Conservation (phyloP, 2,329 filamentous ascomycete genomes). For the Esteya vermicola region DNA sequence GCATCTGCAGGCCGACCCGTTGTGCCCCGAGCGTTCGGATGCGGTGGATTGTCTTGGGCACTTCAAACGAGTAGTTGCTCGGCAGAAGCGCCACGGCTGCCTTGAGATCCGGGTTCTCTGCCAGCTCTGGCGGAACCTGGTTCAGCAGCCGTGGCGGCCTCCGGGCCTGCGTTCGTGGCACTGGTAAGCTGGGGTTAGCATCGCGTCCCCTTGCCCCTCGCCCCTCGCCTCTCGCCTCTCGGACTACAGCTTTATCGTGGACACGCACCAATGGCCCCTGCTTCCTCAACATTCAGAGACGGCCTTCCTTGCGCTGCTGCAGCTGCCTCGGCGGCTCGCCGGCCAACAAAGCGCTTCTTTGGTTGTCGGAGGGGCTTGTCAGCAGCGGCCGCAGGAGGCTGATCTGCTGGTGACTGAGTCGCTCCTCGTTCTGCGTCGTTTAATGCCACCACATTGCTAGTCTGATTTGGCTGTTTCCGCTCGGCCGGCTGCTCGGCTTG, state of each 20-base stretch:
- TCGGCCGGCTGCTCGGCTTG: slow-evolving; percentile 18
- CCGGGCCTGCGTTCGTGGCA: slow-evolving; percentile 46
- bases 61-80: slow-evolving; percentile 95
- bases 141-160: slow-evolving; percentile 72
- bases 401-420: not conserved
- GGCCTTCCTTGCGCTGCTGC: not conserved
- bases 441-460: not conserved
- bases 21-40: slow-evolving; percentile 69
- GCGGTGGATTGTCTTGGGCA: slow-evolving; percentile 93
- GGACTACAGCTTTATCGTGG: no score
- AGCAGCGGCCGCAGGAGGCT: not conserved
- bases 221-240: no score
- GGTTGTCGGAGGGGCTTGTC: slow-evolving; percentile 46
- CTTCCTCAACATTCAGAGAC: slow-evolving; percentile 32
- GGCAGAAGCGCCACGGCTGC: slow-evolving; percentile 78
- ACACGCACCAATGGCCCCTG: slow-evolving; percentile 38
- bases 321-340: slow-evolving; percentile 54
- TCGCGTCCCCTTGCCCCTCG: no score
- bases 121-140: slow-evolving; percentile 75
- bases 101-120: slow-evolving; percentile 73
- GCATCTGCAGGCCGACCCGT: slow-evolving; percentile 89
- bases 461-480: not conserved
- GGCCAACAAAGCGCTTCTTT: slow-evolving; percentile 83
- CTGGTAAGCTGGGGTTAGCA: slow-evolving; percentile 36
- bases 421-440: not conserved